Conservation (phyloP, 192 early-diverging fungal genomes). For the Coemansia sp. region DNA sequence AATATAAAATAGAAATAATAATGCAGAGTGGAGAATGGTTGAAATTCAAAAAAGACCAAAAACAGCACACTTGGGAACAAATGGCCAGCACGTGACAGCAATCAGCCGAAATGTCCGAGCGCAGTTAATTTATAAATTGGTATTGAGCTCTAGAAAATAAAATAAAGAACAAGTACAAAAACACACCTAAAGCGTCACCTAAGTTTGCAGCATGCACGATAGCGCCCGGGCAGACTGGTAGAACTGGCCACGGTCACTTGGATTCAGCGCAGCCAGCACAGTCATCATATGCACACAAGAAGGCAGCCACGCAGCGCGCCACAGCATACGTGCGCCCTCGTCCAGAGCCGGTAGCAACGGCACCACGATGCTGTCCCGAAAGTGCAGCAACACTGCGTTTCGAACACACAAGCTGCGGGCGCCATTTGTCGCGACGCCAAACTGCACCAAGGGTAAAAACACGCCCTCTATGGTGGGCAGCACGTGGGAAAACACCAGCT, state of each 20-base stretch:
- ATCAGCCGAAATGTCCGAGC: too few species aligned
- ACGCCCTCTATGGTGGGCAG: conserved; percentile 85
- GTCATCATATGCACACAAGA: conserved; percentile 36
- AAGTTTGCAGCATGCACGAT: conserved; percentile 20
- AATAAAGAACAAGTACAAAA: conserved; percentile 3
- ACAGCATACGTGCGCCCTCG: conserved; percentile 5
- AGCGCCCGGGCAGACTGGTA: conserved; percentile 29
- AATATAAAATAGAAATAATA: background rate
- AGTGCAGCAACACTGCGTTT: conserved; percentile 29
- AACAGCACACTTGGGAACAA: background rate
- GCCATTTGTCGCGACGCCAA: background rate
- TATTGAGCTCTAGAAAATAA: background rate
- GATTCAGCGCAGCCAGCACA: conserved; percentile 30
- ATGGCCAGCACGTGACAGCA: background rate
- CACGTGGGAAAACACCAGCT: conserved; percentile 76
- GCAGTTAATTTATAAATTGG: too few species aligned
- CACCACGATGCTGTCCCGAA: conserved; percentile 32
- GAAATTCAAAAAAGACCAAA: background rate
- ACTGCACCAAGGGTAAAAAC: conserved; percentile 68
- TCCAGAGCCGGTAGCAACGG: conserved; percentile 33
- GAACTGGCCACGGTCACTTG: conserved; percentile 33
- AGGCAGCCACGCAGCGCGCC: background rate
- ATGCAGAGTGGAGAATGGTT: background rate
- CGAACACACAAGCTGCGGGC: conserved; percentile 12
- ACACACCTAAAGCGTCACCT: background rate